Conservation (phyloP, 768 basidiomycete species). For the Psilocybe azurescens region DNA sequence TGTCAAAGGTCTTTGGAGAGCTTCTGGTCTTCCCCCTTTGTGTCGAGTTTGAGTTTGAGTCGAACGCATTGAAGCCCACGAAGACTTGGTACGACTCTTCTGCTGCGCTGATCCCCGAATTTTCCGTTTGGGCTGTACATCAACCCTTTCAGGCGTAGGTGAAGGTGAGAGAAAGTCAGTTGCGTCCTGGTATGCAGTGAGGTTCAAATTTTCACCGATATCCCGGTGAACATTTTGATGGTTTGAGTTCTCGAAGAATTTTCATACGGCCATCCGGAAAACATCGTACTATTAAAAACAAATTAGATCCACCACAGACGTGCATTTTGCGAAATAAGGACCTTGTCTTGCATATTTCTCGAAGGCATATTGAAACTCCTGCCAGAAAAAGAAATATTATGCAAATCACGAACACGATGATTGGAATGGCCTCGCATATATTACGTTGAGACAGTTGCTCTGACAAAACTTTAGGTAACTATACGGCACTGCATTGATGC, state of each 20-base stretch:
- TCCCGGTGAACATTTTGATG: background rate
- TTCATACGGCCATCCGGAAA: background rate
- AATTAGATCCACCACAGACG: too few relatives aligned
- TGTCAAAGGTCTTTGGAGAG: too few relatives aligned
- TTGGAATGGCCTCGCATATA: background rate
- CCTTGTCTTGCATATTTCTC: background rate
- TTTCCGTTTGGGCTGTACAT: too few relatives aligned
- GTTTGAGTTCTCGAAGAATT: background rate
- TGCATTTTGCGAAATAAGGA: too few relatives aligned
- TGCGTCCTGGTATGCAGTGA: background rate
- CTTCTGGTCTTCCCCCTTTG: too few relatives aligned
- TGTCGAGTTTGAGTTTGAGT: too few relatives aligned
- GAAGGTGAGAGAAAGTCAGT: background rate
- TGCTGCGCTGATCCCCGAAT: too few relatives aligned
- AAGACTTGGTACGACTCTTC: too few relatives aligned
- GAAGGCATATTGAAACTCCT: background rate
- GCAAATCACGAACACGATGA: background rate
- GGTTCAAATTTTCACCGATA: background rate
- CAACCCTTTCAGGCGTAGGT: too few relatives aligned
- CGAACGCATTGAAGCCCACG: too few relatives aligned
- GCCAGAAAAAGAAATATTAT: background rate
- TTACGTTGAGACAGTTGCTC: background rate
- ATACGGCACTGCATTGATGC: background rate
- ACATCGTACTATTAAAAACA: background rate
- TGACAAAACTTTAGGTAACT: background rate